Percentiles rank a stretch among this genome's conserved stretches.
Conservation (phyloP, 208 protist genomes). For the Wallacemonas collosoma region DNA sequence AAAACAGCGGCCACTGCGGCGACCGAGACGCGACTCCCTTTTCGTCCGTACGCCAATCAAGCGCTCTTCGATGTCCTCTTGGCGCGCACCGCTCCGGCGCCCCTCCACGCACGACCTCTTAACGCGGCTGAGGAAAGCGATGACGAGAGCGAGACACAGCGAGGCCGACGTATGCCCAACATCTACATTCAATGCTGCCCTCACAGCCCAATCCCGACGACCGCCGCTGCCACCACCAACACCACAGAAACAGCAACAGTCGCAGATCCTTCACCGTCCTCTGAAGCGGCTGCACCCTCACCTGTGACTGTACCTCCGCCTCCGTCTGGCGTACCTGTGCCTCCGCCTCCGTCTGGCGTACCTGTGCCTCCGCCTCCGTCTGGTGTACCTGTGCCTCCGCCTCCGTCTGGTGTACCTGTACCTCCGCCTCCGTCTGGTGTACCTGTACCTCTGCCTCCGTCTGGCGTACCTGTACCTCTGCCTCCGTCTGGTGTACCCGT, state of each 20-base stretch:
- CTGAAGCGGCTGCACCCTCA: constrained; percentile 4
- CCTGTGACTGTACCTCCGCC: constrained; percentile 12
- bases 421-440: constrained; percentile 20
- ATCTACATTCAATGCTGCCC: constrained; percentile 42
- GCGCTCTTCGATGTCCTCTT: constrained; percentile 27
- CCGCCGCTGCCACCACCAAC: background rate
- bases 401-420: constrained; percentile 17
- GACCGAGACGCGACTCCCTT: background rate
- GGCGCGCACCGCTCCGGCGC: background rate
- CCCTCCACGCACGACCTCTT: too few species aligned
- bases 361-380: constrained; percentile 20
- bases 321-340: constrained; percentile 5
- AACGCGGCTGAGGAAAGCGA: background rate
- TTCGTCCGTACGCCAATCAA: constrained; percentile 36
- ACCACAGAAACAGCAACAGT: constrained; percentile 8
- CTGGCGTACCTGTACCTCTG: constrained; percentile 2
- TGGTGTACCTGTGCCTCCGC: constrained; percentile 18
- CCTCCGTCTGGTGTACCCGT: constrained; percentile 13
- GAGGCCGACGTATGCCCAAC: constrained; percentile 14
- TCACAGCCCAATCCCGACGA: background rate
- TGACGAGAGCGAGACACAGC: background rate
- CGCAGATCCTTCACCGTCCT: constrained; percentile 14
- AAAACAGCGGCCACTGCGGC: too few species aligned
- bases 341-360: background rate
- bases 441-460: constrained; percentile 12